Evolutionary conservation across 1,284 basidiomycete genomes (phyloP), one percentile per base, ranked within the genome.

Genomic region (Naganishia liquefaciens): DNA sequence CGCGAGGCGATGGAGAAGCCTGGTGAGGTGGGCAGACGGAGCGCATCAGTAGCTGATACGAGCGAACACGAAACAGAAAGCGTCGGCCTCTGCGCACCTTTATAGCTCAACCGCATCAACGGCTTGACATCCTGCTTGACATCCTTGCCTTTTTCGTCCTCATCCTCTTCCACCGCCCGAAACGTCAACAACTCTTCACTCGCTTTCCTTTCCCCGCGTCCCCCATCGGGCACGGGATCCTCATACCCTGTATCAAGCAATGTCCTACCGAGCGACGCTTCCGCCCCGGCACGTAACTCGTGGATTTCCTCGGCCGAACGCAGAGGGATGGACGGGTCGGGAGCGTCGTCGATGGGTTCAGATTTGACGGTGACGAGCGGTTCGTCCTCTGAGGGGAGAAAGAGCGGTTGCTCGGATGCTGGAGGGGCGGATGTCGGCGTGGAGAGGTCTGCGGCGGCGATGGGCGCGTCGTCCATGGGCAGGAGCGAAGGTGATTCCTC

Each of bases 1-100:
- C 67, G 63, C 7, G 67, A 65, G 19, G 63, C 50, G 39, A 68
- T 68, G 23, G 67, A 62, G 42, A 68, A 68, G 19, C 67, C 66
- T 67, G 33, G 30, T 19, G 40, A n/a, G 49, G 44, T 15, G 17
- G 28, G 11, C 27, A 23, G 9, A 3, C 19, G 37, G 51, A 17
- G 28, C 23, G 3, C 19, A 30, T 2, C 10, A 13, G 17, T 9
- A 11, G 3, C 13, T 9, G 11, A 39, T 7, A 13, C 33, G 33
- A 37, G 33, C 13, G 33, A 10, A 13, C 33, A 13, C 9, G 33
- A 37, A 37, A 13, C 33, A 13, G 33, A 7, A 13, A 9, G 33
- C 33, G 33, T 37, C 30, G 5, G 30, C 33, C 10, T 3, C 10
- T 27, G 53, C 62, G 30, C 19, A 67, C 65, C 66, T 37, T 64